phyloP scores from a whole-genome alignment of 2,329 filamentous ascomycete species.

The Fusarium sp. region DNA sequence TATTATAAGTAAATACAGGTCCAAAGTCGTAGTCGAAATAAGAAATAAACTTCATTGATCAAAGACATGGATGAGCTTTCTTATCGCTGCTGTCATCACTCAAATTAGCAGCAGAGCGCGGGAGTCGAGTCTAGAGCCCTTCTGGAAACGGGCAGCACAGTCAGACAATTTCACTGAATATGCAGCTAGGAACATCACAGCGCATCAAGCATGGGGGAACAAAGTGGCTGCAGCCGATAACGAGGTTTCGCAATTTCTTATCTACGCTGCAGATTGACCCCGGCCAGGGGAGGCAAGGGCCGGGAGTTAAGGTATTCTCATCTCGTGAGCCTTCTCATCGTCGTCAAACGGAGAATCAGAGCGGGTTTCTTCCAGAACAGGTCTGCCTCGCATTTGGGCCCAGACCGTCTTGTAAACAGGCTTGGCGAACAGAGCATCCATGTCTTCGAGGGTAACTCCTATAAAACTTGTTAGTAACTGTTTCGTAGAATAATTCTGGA shows the following conservation, averaged over 20 bases:
- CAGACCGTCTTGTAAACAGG: constrained; percentile 52
- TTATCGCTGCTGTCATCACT: constrained; percentile 27
- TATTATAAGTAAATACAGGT: background rate
- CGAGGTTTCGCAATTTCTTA: constrained; percentile 9
- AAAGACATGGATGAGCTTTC: constrained; percentile 9
- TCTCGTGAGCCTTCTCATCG: constrained; percentile 36
- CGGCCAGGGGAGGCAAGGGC: background rate
- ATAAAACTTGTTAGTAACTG: constrained; percentile 12
- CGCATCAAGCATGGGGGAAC: background rate
- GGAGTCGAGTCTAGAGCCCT: constrained; percentile 2
- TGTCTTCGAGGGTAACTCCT: constrained; percentile 61
- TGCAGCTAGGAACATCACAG: constrained; percentile 18
- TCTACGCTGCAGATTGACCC: constrained; percentile 28
- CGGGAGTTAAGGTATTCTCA: constrained; percentile 36
- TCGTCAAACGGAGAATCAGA: constrained; percentile 42
- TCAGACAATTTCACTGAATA: constrained; percentile 10
- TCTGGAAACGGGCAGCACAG: constrained; percentile 28
- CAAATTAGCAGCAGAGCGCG: background rate
- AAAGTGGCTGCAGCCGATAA: constrained; percentile 23
- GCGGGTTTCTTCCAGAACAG: constrained; percentile 34
- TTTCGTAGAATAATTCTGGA: background rate
- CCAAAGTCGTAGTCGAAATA: constrained; percentile 17
- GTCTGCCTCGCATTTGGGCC: constrained; percentile 43
- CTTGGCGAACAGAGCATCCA: constrained; percentile 55
- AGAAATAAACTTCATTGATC: background rate